phyloP scores from a whole-genome alignment of 2,329 filamentous ascomycete species.

The Alternaria gansuensis region DNA sequence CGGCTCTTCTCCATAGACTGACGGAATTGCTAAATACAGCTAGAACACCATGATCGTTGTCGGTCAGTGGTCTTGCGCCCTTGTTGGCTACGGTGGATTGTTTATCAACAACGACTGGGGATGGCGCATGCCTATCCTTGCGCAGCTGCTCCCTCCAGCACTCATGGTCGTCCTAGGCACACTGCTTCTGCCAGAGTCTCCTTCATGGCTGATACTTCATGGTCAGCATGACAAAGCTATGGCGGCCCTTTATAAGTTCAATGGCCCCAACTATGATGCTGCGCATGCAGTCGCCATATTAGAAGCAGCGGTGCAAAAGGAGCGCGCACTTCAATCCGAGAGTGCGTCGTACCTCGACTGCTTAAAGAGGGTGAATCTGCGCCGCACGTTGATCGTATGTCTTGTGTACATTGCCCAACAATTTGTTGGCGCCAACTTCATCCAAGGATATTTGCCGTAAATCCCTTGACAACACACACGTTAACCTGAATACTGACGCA shows the following conservation, averaged over 20 bases:
- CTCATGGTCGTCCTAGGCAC: background rate
- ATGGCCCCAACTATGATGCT: background rate
- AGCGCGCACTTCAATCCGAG: background rate
- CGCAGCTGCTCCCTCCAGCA: background rate
- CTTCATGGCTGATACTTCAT: background rate
- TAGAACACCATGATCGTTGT: background rate
- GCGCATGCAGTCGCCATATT: background rate
- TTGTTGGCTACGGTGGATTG: background rate
- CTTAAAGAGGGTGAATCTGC: background rate
- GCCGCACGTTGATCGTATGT: background rate
- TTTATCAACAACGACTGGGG: background rate
- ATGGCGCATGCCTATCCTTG: background rate
- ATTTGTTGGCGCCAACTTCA: background rate
- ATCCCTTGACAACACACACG: too few species aligned
- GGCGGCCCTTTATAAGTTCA: background rate
- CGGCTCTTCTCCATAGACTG: background rate
- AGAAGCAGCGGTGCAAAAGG: background rate
- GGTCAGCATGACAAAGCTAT: background rate
- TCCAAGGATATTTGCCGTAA: too few species aligned
- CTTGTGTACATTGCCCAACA: background rate
- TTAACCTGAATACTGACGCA: too few species aligned
- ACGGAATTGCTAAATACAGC: background rate
- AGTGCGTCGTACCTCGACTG: background rate
- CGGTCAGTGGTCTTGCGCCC: background rate
- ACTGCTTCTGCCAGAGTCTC: background rate